Conservation (phyloP, 2,329 filamentous ascomycete genomes). For the Lojkania enalia region DNA sequence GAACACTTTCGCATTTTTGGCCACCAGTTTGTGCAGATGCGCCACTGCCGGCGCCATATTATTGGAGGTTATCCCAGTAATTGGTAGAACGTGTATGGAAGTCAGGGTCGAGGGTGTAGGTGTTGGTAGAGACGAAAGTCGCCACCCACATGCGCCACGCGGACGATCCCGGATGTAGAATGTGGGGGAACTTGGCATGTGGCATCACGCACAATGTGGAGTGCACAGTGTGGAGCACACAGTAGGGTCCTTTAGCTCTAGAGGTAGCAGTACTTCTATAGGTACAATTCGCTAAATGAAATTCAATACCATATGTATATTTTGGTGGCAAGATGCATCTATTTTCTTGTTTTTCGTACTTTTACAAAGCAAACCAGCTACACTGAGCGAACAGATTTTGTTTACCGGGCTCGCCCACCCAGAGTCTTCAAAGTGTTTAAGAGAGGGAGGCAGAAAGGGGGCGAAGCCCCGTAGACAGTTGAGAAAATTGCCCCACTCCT, state of each 20-base stretch:
- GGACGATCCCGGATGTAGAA: neutral
- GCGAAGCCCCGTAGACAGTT: slow-evolving; percentile 12
- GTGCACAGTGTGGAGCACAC: too few species aligned
- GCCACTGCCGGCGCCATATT: slow-evolving; percentile 46
- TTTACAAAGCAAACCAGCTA: slow-evolving; percentile 11
- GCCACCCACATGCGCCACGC: slow-evolving; percentile 8
- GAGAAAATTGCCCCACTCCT: too few species aligned
- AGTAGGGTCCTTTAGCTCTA: too few species aligned
- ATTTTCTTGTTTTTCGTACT: slow-evolving; percentile 15
- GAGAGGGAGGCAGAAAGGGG: slow-evolving; percentile 8
- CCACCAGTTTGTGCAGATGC: slow-evolving; percentile 46
- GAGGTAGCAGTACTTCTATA: too few species aligned
- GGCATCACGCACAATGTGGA: neutral
- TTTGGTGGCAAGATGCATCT: slow-evolving; percentile 7
- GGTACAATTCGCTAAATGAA: too few species aligned
- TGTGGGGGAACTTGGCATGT: neutral
- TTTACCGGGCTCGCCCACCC: slow-evolving; percentile 17
- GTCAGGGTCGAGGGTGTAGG: slow-evolving; percentile 25
- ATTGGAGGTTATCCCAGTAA: slow-evolving; percentile 24
- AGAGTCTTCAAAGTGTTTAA: neutral
- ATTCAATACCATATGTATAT: too few species aligned
- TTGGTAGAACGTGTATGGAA: slow-evolving; percentile 11
- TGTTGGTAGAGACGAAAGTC: slow-evolving; percentile 23
- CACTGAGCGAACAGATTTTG: slow-evolving; percentile 21
- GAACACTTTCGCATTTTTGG: slow-evolving; percentile 47